Percentiles rank a stretch among this genome's conserved stretches.
Conservation (phyloP, 805 yeast genomes). For the Clavispora fructus region DNA sequence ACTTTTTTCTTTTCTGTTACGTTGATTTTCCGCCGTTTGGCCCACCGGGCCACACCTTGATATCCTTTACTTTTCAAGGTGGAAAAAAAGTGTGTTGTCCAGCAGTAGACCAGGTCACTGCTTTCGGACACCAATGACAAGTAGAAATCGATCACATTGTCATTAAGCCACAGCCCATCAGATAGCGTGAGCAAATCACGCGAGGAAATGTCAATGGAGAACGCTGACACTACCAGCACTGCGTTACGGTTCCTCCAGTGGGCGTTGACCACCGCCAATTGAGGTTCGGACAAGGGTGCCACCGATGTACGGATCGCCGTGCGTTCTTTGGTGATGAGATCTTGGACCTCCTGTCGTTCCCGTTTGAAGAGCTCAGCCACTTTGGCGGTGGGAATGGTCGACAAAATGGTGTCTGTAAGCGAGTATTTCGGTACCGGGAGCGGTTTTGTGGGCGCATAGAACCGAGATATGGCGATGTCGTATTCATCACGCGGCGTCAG, state of each 20-base stretch:
- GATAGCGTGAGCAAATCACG: constrained; percentile 68
- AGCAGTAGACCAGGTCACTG: constrained; percentile 49
- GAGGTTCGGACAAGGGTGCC: constrained; percentile 20
- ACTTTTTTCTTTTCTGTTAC: constrained; percentile 61
- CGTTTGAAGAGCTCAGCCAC: constrained; percentile 8
- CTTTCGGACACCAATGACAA: constrained; percentile 49
- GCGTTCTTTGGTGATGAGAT: constrained; percentile 12
- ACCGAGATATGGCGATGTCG: constrained; percentile 13
- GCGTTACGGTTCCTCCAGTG: constrained; percentile 24
- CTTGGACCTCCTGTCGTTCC: constrained; percentile 10
- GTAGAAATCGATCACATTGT: constrained; percentile 82
- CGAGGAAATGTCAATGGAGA: constrained; percentile 54
- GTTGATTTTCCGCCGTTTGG: constrained; percentile 65
- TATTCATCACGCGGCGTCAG: constrained; percentile 12
- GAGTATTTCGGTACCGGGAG: constrained; percentile 15
- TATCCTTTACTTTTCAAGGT: constrained; percentile 71
- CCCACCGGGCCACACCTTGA: constrained; percentile 78
- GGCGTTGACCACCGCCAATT: constrained; percentile 26
- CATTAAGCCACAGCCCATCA: constrained; percentile 82
- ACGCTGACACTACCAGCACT: constrained; percentile 26
- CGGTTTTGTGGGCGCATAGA: constrained; percentile 16
- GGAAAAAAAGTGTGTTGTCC: constrained; percentile 86
- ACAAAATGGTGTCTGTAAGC: constrained; percentile 15
- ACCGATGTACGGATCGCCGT: constrained; percentile 6
- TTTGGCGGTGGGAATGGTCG: constrained; percentile 9